phyloP scores from a whole-genome alignment of 2,329 filamentous ascomycete genomes.

The Diaporthe velutina region DNA sequence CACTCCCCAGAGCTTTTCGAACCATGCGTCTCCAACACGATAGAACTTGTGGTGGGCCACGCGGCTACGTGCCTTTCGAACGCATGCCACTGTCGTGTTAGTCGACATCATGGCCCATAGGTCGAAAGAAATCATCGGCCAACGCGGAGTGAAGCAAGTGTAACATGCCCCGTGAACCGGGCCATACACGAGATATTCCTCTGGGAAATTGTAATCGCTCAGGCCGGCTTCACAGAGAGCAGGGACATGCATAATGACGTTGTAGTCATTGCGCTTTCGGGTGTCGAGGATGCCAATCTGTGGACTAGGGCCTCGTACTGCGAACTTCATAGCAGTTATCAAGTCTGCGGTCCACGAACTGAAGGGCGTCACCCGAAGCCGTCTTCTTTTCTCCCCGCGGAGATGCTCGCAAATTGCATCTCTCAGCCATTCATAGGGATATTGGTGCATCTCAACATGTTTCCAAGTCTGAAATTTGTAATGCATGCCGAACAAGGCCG shows the following conservation, averaged over 20 bases:
- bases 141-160: not conserved
- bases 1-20: too few species aligned
- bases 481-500: not conserved
- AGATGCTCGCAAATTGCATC: not conserved
- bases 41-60: not conserved
- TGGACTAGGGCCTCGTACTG: not conserved
- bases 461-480: too few species aligned
- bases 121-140: not conserved
- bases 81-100: not conserved
- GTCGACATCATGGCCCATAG: not conserved
- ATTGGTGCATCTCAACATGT: too few species aligned
- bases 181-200: not conserved
- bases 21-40: not conserved
- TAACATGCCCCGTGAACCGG: not conserved
- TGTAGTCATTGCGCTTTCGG: not conserved
- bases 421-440: not conserved
- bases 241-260: not conserved
- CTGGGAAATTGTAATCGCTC: too few species aligned
- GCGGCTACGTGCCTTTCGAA: not conserved
- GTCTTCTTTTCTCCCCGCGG: accelerated
- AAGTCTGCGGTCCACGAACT: not conserved
- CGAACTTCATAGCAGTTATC: not conserved
- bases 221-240: not conserved
- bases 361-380: not conserved
- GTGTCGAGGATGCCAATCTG: not conserved